Conservation (phyloP, 192 early-diverging fungal species). For the Umbelopsis sp. region DNA sequence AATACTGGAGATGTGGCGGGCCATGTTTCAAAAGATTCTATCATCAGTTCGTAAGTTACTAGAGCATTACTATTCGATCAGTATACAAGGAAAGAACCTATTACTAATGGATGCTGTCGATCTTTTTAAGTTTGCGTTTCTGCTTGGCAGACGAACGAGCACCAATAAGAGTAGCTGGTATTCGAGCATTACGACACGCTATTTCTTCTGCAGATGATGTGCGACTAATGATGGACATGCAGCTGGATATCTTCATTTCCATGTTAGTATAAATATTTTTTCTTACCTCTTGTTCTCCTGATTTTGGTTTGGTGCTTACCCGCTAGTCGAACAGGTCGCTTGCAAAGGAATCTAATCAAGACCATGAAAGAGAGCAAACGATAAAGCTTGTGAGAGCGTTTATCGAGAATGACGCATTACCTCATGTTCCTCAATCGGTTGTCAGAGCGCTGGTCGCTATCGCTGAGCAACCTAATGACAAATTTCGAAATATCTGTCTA, state of each 20-base stretch:
- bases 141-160: constrained; percentile 47
- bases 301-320: not conserved
- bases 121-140: constrained; percentile 41
- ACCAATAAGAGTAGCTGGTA: constrained; percentile 66
- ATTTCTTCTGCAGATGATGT: constrained; percentile 45
- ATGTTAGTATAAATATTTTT: constrained; percentile 44
- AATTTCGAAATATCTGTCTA: constrained; percentile 68
- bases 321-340: constrained; percentile 36
- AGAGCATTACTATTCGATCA: not conserved
- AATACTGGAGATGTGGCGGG: constrained; percentile 31
- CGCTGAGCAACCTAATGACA: constrained; percentile 79
- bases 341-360: constrained; percentile 61
- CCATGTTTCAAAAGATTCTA: constrained; percentile 26
- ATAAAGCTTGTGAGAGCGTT: constrained; percentile 72
- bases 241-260: constrained; percentile 76
- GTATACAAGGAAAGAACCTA: too few species aligned
- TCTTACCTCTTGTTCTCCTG: not conserved
- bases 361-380: constrained; percentile 79
- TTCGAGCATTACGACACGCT: constrained; percentile 63
- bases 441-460: constrained; percentile 75
- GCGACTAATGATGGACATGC: constrained; percentile 46
- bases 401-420: constrained; percentile 64
- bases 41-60: constrained; percentile 28
- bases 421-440: constrained; percentile 60
- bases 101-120: too few species aligned